Evolutionary conservation across 805 yeast species (phyloP), one percentile per base, ranked within the genome.

Genomic region (Starmerella sp.): DNA sequence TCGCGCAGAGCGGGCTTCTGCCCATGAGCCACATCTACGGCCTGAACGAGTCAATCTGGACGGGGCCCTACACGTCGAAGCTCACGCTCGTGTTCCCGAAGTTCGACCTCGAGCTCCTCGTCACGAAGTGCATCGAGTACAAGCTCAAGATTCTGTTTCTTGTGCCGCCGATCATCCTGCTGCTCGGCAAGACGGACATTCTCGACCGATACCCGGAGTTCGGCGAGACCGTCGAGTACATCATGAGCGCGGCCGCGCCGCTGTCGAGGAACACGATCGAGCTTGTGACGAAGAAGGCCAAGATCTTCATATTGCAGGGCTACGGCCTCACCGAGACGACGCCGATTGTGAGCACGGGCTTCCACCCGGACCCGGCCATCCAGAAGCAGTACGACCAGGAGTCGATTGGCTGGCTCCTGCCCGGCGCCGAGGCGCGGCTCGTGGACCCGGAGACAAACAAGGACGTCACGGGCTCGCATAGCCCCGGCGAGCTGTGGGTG

Each of bases 281-380:
- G 2, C 51, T 59, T 13, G 52, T 61, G 17, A 31, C 35, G 31
- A 36, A 29, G 9, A 58, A 57, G 34, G 46, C 54, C 17, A 42
- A 51, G 5, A 41, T 55, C 17, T 1, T n/a, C n/a, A 28, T 60
- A 54, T 9, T 58, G 51, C 63, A 67, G 53, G 66, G 63, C 29
- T 63, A 60, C 41, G 86, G 86, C 4, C 69, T 79, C 57, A 81
- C 86, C 6, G 88, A 82, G 66, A 73, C 82, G 13, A 77, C 81
- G 62, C 85, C 84, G 2, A 83, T 82, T 4, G 63, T 76, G 52
- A 59, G 50, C 43, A 67, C 73, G 28, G 59, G 73, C 10, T 68
- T 69, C 6, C 39, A 32, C 37, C 70, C 60, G 55, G 80, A 75
- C 45, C 58, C 69, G 34, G 62, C 67, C 38, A 53, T 57, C 11